Evolutionary conservation across 116 monocot genomes (phyloP).

Genomic region (Trichopus zeylanicus): DNA sequence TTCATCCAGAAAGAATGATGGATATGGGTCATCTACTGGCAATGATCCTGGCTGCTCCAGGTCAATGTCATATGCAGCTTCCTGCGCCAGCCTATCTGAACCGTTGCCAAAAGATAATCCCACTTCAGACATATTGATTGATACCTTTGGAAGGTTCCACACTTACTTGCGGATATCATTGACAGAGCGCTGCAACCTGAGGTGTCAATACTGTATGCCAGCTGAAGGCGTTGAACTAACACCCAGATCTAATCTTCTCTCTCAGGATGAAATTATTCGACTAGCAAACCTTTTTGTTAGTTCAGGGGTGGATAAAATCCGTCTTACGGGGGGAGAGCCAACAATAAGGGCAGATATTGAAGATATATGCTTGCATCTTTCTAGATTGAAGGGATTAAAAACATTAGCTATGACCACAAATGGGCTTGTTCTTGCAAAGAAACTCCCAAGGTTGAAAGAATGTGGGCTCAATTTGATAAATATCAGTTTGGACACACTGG

Average conservation of each 20-base stretch:
- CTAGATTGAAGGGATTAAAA: slow-evolving; percentile 74
- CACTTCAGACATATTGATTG: slow-evolving; percentile 61
- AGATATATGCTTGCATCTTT: slow-evolving; percentile 78
- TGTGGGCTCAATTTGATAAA: slow-evolving; percentile 67
- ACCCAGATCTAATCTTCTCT: slow-evolving; percentile 51
- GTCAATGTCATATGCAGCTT: slow-evolving; percentile 30
- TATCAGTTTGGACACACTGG: slow-evolving; percentile 96
- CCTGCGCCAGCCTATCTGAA: slow-evolving; percentile 35
- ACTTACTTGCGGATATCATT: slow-evolving; percentile 87
- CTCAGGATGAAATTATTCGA: slow-evolving; percentile 65
- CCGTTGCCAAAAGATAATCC: slow-evolving; percentile 18
- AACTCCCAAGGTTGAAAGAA: slow-evolving; percentile 87
- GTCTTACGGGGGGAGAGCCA: slow-evolving; percentile 94
- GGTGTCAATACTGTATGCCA: slow-evolving; percentile 99
- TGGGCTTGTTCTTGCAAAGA: slow-evolving; percentile 76
- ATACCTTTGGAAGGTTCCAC: slow-evolving; percentile 81
- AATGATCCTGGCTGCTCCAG: slow-evolving; percentile 17
- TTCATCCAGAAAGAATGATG: not conserved
- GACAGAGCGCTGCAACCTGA: slow-evolving; percentile 91
- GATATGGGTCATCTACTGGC: not conserved
- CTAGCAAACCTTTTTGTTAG: slow-evolving; percentile 67
- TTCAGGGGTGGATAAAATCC: slow-evolving; percentile 84
- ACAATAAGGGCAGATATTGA: slow-evolving; percentile 94
- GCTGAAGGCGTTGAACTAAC: slow-evolving; percentile 94
- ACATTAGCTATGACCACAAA: slow-evolving; percentile 92